Evolutionary conservation across 2,329 filamentous ascomycete species (phyloP).

Genomic region (Diaporthe citriasiana): DNA sequence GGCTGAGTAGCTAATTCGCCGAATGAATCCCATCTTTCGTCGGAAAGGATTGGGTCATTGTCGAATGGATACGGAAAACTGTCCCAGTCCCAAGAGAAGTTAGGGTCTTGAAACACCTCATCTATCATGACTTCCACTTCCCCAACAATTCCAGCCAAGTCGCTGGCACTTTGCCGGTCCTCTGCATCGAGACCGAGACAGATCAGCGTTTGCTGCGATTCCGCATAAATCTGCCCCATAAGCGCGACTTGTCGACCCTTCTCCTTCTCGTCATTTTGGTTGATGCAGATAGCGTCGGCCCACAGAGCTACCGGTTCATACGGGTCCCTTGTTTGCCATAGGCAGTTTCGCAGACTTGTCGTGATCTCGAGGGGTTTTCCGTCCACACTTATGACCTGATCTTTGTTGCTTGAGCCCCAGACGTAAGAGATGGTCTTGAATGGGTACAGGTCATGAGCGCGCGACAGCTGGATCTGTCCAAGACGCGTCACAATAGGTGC

Average conservation of each 20-base stretch:
- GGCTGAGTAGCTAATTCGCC: not conserved
- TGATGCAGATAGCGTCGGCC: conserved; percentile 10
- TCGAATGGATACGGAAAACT: conserved; percentile 15
- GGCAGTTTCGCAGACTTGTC: not conserved
- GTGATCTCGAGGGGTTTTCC: conserved; percentile 7
- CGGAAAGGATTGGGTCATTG: not conserved
- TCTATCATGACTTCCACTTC: conserved; percentile 9
- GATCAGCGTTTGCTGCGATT: not conserved
- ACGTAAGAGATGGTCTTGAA: conserved; percentile 22
- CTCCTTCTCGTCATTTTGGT: conserved; percentile 3
- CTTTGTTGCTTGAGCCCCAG: not conserved
- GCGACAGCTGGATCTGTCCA: not conserved
- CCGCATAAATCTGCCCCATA: conserved; percentile 19
- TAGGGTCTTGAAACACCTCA: not conserved
- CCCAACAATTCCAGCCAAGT: not conserved
- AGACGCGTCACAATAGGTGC: not conserved
- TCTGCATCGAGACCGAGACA: conserved; percentile 3
- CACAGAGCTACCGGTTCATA: not conserved
- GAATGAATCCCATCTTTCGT: not conserved
- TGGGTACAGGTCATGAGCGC: not conserved
- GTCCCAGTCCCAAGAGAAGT: conserved; percentile 10
- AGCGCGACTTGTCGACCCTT: conserved; percentile 4
- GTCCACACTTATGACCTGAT: not conserved
- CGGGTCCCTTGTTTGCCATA: not conserved
- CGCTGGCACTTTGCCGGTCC: not conserved